A percentile compares a stretch with the other conserved stretches of the same genome.
Evolutionary conservation across 768 basidiomycete genomes (phyloP).

Genomic region (Tricholoma terreum): DNA sequence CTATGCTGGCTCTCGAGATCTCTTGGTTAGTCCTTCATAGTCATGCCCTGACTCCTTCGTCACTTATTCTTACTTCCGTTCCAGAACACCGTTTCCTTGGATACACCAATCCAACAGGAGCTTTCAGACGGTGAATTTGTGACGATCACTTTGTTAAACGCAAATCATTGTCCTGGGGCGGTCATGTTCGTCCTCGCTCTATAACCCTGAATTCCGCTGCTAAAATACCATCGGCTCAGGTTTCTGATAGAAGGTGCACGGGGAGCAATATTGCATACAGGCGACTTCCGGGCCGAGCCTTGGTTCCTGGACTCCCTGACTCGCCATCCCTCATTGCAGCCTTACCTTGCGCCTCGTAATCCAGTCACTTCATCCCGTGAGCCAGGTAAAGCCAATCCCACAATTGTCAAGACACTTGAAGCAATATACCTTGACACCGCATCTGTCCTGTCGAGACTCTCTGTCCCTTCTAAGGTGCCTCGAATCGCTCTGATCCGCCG

Average conservation of each 20-base stretch:
- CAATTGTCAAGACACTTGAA: constrained; percentile 49
- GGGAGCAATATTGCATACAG: constrained; percentile 84
- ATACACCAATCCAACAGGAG: constrained; percentile 61
- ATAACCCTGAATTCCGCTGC: not conserved
- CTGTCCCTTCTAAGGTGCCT: constrained; percentile 60
- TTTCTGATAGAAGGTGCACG: constrained; percentile 73
- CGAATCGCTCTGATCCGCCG: not conserved
- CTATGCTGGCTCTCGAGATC: constrained; percentile 58
- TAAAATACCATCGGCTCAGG: constrained; percentile 40
- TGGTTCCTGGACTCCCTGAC: constrained; percentile 68
- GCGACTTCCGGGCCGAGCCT: constrained; percentile 88
- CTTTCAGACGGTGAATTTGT: constrained; percentile 57
- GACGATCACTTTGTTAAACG: constrained; percentile 78
- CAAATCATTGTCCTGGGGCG: constrained; percentile 94
- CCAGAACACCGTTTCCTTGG: constrained; percentile 57
- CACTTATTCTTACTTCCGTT: not conserved
- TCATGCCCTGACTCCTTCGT: not conserved
- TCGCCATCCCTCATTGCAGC: constrained; percentile 69
- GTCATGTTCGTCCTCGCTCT: constrained; percentile 62
- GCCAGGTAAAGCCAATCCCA: not conserved
- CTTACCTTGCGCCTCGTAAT: constrained; percentile 50
- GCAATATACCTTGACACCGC: constrained; percentile 86
- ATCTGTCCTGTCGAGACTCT: constrained; percentile 47
- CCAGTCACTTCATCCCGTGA: not conserved
- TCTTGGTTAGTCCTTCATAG: constrained; percentile 47